A percentile compares a stretch with the other conserved stretches of the same genome.
Evolutionary conservation across 768 basidiomycete species (phyloP).

Genomic region (Rhizopogon sp.): DNA sequence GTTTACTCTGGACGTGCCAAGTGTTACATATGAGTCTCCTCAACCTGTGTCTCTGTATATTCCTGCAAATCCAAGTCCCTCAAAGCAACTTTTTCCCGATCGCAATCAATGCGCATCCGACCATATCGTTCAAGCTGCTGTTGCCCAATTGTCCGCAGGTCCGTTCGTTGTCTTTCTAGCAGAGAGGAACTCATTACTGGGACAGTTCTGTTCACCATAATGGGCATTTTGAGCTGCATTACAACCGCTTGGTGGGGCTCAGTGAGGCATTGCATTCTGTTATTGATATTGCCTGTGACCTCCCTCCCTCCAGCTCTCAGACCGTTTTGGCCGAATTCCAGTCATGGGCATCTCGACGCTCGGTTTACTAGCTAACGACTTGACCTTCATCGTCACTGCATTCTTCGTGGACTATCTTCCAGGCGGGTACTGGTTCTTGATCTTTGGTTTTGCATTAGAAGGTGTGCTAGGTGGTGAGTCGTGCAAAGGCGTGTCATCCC

Average conservation of each 20-base stretch:
- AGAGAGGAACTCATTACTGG: neutral
- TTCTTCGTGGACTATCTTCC: slow-evolving; percentile 57
- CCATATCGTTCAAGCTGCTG: slow-evolving; percentile 68
- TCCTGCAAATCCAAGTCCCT: neutral
- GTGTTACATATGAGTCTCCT: neutral
- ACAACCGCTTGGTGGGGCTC: too few relatives aligned
- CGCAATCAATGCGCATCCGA: slow-evolving; percentile 51
- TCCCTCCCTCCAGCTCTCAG: slow-evolving; percentile 50
- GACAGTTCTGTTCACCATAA: slow-evolving; percentile 29
- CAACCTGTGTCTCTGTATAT: neutral
- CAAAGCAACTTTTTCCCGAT: neutral
- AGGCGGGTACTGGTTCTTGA: slow-evolving; percentile 77
- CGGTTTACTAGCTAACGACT: slow-evolving; percentile 59
- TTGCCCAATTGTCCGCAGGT: slow-evolving; percentile 63
- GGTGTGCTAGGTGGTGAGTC: slow-evolving; percentile 67
- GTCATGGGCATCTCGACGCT: slow-evolving; percentile 58
- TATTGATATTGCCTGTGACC: neutral
- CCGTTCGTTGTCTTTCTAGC: slow-evolving; percentile 16
- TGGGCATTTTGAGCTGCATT: too few relatives aligned
- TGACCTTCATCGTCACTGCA: slow-evolving; percentile 63
- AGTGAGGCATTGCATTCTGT: slow-evolving; percentile 36
- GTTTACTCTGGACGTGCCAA: neutral
- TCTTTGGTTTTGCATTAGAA: slow-evolving; percentile 33
- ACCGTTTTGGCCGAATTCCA: slow-evolving; percentile 68
- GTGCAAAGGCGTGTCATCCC: neutral